phyloP scores from a whole-genome alignment of 2,329 filamentous ascomycete species.

The Dendryphion nanum region DNA sequence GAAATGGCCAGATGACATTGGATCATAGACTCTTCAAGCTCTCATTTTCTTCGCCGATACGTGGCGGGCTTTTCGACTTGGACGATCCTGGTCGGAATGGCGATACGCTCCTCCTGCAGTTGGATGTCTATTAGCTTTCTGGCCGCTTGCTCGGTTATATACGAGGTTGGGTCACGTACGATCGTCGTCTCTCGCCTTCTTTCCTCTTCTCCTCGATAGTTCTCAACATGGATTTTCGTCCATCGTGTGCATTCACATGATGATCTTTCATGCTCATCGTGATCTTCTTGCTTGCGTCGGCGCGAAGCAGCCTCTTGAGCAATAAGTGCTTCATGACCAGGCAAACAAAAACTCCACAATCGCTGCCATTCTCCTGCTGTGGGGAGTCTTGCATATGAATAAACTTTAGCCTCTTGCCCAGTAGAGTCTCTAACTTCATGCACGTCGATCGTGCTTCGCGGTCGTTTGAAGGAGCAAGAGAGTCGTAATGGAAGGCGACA shows the following conservation, averaged over 20 bases:
- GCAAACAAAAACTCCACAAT: conserved; percentile 96
- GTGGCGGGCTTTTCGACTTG: conserved; percentile 36
- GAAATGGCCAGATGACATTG: no score
- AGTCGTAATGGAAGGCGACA: conserved; percentile 96
- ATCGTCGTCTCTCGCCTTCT: conserved; percentile 80
- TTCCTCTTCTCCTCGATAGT: conserved; percentile 85
- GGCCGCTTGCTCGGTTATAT: no score
- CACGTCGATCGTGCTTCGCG: conserved; percentile 69
- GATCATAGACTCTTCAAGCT: conserved; percentile 5
- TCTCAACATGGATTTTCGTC: conserved; percentile 84
- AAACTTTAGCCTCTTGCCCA: conserved; percentile 69
- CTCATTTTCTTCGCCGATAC: conserved; percentile 38
- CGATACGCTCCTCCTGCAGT: conserved; percentile 34
- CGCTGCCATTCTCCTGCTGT: conserved; percentile 86
- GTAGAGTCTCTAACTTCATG: conserved; percentile 65
- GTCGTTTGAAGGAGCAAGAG: conserved; percentile 72
- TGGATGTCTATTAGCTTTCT: neutral
- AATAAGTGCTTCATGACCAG: conserved; percentile 93
- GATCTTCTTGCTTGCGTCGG: conserved; percentile 79
- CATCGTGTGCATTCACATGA: conserved; percentile 74
- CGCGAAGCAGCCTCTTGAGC: conserved; percentile 75
- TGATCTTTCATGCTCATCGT: conserved; percentile 91
- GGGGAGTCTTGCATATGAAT: conserved; percentile 81
- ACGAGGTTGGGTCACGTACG: conserved; percentile 66
- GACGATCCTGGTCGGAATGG: conserved; percentile 30